Percentiles rank a stretch among this genome's conserved stretches.
These are phyloP conservation scores for Volvox africanus DNA, from an alignment of 139 green algal genomes.

Conservation along the genomic window DNA sequence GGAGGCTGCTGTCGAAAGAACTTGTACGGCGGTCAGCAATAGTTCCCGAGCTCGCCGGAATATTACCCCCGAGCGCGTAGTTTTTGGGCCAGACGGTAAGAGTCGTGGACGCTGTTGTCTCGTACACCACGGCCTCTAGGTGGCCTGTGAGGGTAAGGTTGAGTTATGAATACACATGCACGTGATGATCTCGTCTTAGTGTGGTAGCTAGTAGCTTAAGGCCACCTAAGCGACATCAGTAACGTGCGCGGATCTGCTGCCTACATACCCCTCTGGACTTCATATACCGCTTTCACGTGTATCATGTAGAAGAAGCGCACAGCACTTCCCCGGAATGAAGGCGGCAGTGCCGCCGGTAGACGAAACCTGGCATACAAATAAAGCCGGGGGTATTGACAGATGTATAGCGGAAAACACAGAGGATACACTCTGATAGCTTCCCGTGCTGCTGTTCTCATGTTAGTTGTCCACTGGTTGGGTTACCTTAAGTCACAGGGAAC, in stretches of 20 bases:
- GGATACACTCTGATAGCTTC: too few species aligned
- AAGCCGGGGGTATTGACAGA: too few species aligned
- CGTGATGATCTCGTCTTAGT: too few species aligned
- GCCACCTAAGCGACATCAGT: too few species aligned
- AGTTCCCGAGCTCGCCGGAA: not conserved
- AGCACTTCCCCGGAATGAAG: constrained; percentile 45
- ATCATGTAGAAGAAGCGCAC: constrained; percentile 55
- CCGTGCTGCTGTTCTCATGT: too few species aligned
- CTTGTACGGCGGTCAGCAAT: not conserved
- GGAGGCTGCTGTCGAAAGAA: not conserved
- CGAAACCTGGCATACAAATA: constrained; percentile 45
- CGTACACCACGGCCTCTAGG: constrained; percentile 38
- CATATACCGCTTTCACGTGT: constrained; percentile 41
- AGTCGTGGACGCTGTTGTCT: constrained; percentile 45
- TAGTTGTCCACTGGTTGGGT: too few species aligned
- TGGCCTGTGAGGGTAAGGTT: not conserved
- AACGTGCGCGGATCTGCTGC: too few species aligned
- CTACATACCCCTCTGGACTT: constrained; percentile 12
- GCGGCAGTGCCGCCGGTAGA: constrained; percentile 37
- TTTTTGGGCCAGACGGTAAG: constrained; percentile 43
- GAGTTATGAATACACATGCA: not conserved
- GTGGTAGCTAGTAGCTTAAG: too few species aligned
- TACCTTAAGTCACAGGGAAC: too few species aligned
- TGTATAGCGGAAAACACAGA: not conserved
- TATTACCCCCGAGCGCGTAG: not conserved